Evolutionary conservation across 2,329 filamentous ascomycete genomes (phyloP).

Genomic region (Chaetomium sp.): DNA sequence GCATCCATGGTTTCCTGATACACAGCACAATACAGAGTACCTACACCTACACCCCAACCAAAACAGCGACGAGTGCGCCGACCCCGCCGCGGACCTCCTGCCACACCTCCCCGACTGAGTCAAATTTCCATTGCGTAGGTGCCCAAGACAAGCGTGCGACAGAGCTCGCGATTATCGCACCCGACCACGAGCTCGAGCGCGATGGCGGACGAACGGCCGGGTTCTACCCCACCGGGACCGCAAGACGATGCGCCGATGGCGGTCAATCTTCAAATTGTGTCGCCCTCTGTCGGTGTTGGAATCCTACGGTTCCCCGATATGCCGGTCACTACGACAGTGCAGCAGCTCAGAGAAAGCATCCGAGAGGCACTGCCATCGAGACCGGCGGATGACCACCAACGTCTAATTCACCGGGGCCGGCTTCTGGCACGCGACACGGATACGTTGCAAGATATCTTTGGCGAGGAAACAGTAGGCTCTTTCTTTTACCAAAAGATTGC

Average conservation of each 20-base stretch:
- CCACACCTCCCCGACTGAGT: background rate
- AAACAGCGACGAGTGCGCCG: conserved; percentile 12
- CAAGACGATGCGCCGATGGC: conserved; percentile 37
- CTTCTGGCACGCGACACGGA: conserved; percentile 57
- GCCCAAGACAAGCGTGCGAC: background rate
- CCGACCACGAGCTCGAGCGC: background rate
- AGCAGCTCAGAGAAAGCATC: conserved; percentile 61
- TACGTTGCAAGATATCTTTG: conserved; percentile 60
- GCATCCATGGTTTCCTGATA: conserved; percentile 21
- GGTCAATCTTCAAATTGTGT: conserved; percentile 61
- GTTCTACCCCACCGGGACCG: conserved; percentile 11
- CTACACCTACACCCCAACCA: too few species aligned
- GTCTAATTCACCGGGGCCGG: conserved; percentile 63
- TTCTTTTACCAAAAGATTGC: background rate
- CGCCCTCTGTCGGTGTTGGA: conserved; percentile 58
- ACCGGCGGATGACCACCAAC: conserved; percentile 57
- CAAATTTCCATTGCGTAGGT: background rate
- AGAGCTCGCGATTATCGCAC: background rate
- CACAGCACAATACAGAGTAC: too few species aligned
- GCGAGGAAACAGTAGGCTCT: conserved; percentile 52
- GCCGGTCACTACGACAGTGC: conserved; percentile 55
- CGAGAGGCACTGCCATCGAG: conserved; percentile 53
- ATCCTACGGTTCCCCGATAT: conserved; percentile 54
- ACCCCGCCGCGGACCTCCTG: too few species aligned
- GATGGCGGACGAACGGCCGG: conserved; percentile 32